A percentile compares a stretch with the other conserved stretches of the same genome.
These are phyloP conservation scores for Neurospora sp. DNA, from an alignment of 495 filamentous ascomycete genomes.

Conservation along the genomic window DNA sequence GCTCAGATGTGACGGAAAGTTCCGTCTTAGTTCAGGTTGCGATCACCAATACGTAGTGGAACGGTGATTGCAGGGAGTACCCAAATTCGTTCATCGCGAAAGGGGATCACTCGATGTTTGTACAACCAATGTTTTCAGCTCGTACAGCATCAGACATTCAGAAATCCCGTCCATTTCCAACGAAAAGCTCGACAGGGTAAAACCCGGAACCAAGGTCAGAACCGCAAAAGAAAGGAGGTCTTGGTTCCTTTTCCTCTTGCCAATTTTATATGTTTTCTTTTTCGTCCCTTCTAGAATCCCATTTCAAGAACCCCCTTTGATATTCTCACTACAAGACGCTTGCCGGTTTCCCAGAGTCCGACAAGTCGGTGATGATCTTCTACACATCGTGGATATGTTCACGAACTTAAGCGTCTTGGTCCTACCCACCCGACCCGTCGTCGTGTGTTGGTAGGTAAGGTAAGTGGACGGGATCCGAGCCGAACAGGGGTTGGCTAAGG, in stretches of 20 bases:
- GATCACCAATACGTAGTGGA: neutral
- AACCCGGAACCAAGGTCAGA: neutral
- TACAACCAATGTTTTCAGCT: neutral
- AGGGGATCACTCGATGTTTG: neutral
- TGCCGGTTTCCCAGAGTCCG: neutral
- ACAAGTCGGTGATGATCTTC: neutral
- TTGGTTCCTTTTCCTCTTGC: neutral
- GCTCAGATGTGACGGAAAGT: neutral
- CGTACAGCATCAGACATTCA: neutral
- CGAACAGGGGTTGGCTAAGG: neutral
- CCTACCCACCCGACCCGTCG: neutral
- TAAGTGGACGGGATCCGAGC: neutral
- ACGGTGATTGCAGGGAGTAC: neutral
- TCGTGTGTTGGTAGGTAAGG: neutral
- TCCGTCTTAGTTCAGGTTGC: neutral
- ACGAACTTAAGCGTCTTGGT: neutral
- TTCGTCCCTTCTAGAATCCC: neutral
- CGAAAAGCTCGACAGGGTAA: neutral
- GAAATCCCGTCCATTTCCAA: neutral
- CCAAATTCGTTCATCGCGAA: neutral
- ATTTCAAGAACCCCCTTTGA: neutral
- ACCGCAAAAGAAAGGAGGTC: neutral
- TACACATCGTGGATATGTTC: neutral
- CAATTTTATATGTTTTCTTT: neutral
- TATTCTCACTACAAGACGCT: neutral